Base-by-base conservation (phyloP, 495 filamentous ascomycete species). In the Aspergillus wentii region DNA sequence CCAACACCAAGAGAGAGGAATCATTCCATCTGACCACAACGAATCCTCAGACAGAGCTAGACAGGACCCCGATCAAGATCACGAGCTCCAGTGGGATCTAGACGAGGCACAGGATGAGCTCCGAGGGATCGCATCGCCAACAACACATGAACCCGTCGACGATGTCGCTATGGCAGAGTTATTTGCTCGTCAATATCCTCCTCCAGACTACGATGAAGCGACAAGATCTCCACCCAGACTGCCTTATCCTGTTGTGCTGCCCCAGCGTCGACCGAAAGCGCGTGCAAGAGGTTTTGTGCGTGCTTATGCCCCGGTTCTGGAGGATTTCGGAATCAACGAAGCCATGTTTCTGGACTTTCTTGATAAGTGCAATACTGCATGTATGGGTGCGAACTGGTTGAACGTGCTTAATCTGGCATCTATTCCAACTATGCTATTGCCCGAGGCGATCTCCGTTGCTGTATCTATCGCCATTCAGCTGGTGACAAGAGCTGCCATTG, bases 331-430 rank as follows among this genome's bases (percentile, higher is more conserved):
- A 0, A 69, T 82, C 45, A 64, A 71, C 41, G 62, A 78, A 38
- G 36, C 38, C 14, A 71, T 63, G 11, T 82, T 76, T 43, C 40
- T 80, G 2, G 59, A 71, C n/a, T 80, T 82, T 40, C 48, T 80
- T 8, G 59, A 49, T 20, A 68, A 57, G 5, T 62, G 70, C 25
- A 60, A 76, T 30, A 57, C 63, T 32, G 56, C 68, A 1, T 64
- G 61, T 36, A 54, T 60, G 30, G 64, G 48, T 6, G 44, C 44
- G 2, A 59, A 57, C 0, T 65, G 57, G 56, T 30, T 75, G 17
- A 37, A 64, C 10, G 61, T 61, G 5, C 55, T 76, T 30, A 70
- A 72, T 35, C n/a, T 74, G 5, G 67, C 69, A 1, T 61, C 64
- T 0, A 48, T 57, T 16, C 52, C 44, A 9, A 59, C 58, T 0